Evolutionary conservation across 495 filamentous ascomycete species (phyloP), one percentile per base, ranked within the genome.

Genomic region (Daldinia childiae): DNA sequence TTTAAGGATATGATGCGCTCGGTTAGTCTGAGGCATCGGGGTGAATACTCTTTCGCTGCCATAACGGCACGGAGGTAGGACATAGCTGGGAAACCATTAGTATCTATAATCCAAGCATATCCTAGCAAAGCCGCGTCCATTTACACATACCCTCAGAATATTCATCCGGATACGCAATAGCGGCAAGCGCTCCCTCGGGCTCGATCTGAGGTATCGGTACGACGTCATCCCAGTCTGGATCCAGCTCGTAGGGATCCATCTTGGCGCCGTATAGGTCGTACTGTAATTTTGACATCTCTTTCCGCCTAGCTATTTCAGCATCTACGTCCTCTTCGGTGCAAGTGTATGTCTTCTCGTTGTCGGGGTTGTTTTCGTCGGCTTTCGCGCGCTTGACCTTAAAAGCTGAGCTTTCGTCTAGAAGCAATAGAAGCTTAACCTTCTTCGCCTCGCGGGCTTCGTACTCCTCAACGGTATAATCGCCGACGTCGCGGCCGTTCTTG

Each of bases 51-150:
- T 77, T 97, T 92, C 17, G 82, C 82, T 5, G 91, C 90, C 95
- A 98, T 99, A 63, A 97, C 88, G 34, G 95, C 94, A 27, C 95
- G 91, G 54, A 99, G 89, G 79, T 98, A 98, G 19, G 91, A 89
- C 77, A 86, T 85, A 6, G 84, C 86, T 88, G 36, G n/a, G 39
- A 19, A 38, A 3, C 7, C n/a, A 9, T 60, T 17, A 74, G 69
- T 51, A 69, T 48, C 24, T 48, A 58, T 27, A 64, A 29, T 41
- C 36, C 14, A 38, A 7, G 12, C 15, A 39, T 45, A 34, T 4
- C 38, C 3, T 24, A 64, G 59, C 38, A 24, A 27, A 64, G 7
- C 6, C 36, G 34, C 6, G 21, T 9, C 15, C 11, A 36, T 45
- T 30, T 24, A 45, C 26, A 77, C 84, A 87, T 92, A 77, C 93